phyloP scores from a whole-genome alignment of 2,329 filamentous ascomycete genomes.

The Ceratocystis colombiana region DNA sequence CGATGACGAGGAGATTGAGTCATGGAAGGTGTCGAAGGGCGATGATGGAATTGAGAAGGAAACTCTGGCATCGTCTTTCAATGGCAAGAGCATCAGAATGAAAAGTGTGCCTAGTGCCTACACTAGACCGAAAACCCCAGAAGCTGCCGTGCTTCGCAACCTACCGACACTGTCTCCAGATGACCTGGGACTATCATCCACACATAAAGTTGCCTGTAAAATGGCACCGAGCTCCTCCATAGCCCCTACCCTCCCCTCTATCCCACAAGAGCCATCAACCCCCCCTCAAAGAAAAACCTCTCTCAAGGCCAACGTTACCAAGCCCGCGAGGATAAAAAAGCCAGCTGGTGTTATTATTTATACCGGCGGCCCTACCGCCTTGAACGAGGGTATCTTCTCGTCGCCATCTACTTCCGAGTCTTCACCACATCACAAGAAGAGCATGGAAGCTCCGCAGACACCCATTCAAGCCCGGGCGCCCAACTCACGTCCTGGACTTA shows the following conservation, averaged over 20 bases:
- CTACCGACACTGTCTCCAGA: background rate
- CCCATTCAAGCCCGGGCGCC: slow-evolving; percentile 50
- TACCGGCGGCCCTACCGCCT: slow-evolving; percentile 29
- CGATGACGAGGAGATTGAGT: slow-evolving; percentile 55
- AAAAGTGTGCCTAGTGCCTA: background rate
- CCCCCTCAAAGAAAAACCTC: slow-evolving; percentile 27
- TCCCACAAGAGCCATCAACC: slow-evolving; percentile 31
- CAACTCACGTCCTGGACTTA: slow-evolving; percentile 52
- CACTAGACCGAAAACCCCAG: background rate
- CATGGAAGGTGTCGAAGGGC: slow-evolving; percentile 43
- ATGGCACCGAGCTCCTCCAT: slow-evolving; percentile 25
- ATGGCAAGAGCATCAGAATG: background rate
- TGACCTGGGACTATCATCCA: slow-evolving; percentile 7
- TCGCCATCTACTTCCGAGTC: slow-evolving; percentile 30
- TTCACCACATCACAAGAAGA: slow-evolving; percentile 34
- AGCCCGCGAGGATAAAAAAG: slow-evolving; percentile 33
- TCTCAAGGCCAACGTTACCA: slow-evolving; percentile 28
- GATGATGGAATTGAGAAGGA: slow-evolving; percentile 30
- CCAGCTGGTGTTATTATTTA: slow-evolving; percentile 48
- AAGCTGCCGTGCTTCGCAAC: background rate
- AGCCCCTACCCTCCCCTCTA: slow-evolving; percentile 26
- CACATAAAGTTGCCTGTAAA: slow-evolving; percentile 14
- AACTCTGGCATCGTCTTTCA: slow-evolving; percentile 1
- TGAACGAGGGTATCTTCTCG: slow-evolving; percentile 25
- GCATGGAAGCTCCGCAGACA: slow-evolving; percentile 36